Conservation (phyloP, 441 rosid species). For the Oxalis stricta region DNA sequence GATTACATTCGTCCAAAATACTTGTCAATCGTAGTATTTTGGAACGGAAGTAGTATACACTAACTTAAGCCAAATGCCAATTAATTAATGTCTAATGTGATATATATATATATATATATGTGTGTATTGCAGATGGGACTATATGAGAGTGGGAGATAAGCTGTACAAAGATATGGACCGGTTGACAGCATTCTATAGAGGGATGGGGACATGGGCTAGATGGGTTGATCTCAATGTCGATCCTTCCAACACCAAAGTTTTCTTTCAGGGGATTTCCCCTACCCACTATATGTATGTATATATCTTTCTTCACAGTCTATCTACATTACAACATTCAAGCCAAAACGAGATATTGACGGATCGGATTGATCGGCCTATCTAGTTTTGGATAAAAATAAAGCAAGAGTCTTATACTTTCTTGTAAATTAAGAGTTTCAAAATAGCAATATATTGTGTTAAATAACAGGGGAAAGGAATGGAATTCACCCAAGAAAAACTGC, state of each 20-base stretch:
- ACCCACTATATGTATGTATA: slow-evolving; percentile 44
- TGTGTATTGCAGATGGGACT: slow-evolving; percentile 41
- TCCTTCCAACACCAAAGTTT: slow-evolving; percentile 45
- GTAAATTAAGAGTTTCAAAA: too few species aligned
- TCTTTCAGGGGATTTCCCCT: slow-evolving; percentile 56
- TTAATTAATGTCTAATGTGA: background rate
- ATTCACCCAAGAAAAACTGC: slow-evolving; percentile 37
- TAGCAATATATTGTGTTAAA: background rate
- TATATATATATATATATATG: too few species aligned
- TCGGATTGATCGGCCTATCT: too few species aligned
- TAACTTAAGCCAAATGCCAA: background rate
- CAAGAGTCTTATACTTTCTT: too few species aligned
- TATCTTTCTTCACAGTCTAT: background rate
- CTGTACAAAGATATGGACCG: slow-evolving; percentile 51
- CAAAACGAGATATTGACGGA: too few species aligned
- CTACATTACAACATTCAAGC: background rate
- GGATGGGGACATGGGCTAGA: slow-evolving; percentile 56
- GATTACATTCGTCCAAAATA: background rate
- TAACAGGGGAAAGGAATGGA: slow-evolving; percentile 54
- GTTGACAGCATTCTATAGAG: slow-evolving; percentile 43
- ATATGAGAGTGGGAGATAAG: slow-evolving; percentile 34
- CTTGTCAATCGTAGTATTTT: background rate
- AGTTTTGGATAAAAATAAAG: too few species aligned
- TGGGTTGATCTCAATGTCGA: slow-evolving; percentile 44
- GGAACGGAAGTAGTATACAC: background rate